Conservation (phyloP, 2,329 filamentous ascomycete genomes). For the Xylariales sp. region DNA sequence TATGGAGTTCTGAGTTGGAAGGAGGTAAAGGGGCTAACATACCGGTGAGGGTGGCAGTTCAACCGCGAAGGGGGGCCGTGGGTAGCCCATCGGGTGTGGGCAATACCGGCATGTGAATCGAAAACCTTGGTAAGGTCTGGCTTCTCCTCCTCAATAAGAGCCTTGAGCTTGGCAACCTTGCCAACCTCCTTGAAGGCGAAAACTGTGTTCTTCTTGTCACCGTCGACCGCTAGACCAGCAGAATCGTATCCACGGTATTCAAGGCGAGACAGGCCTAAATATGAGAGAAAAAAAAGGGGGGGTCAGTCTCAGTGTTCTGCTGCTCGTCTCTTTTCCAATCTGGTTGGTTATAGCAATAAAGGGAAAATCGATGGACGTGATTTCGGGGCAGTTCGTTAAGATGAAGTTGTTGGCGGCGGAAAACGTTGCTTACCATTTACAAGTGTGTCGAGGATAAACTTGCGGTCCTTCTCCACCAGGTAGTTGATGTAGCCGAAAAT, state of each 20-base stretch:
- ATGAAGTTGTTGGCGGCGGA: too few relatives aligned
- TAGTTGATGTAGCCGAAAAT: constrained; percentile 99
- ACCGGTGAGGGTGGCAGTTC: constrained; percentile 99
- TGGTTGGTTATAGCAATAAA: too few relatives aligned
- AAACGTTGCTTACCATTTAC: constrained; percentile 70
- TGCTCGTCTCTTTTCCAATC: neutral
- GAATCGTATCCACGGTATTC: constrained; percentile 99
- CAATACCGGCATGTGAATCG: constrained; percentile 96
- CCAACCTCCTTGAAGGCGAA: constrained; percentile 98
- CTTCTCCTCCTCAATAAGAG: constrained; percentile 80
- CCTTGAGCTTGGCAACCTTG: constrained; percentile 95
- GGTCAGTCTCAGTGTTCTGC: constrained; percentile 22
- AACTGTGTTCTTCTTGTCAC: constrained; percentile 98
- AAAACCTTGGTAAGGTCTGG: constrained; percentile 89
- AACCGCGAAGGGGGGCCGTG: constrained; percentile 88
- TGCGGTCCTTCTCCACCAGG: constrained; percentile 96
- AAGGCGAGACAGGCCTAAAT: constrained; percentile 80
- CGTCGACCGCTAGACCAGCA: constrained; percentile 90
- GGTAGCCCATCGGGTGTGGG: constrained; percentile 98
- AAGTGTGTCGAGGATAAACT: constrained; percentile 91
- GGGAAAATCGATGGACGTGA: too few relatives aligned
- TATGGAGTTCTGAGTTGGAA: neutral
- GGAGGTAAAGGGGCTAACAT: constrained; percentile 28
- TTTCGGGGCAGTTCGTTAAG: too few relatives aligned
- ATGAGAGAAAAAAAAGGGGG: constrained; percentile 9